Percentiles rank a stretch among this genome's conserved stretches.
Conservation (phyloP, 2,329 filamentous ascomycete genomes). For the Aureobasidium sp. region DNA sequence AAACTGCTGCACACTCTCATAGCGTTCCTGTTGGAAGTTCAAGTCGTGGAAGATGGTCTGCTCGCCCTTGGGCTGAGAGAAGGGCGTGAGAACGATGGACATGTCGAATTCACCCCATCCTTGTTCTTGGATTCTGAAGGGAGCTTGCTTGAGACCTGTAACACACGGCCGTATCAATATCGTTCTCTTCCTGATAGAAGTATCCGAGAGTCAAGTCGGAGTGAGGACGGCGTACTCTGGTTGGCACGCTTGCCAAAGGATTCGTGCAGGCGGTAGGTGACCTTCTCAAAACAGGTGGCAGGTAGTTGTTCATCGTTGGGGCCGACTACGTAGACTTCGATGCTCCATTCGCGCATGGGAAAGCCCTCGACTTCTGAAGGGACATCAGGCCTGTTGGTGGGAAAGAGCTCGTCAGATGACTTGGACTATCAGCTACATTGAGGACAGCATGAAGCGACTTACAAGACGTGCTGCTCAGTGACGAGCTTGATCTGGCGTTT, state of each 20-base stretch:
- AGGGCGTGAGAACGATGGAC: constrained; percentile 71
- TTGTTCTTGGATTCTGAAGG: constrained; percentile 85
- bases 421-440: neutral
- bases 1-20: constrained; percentile 75
- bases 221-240: constrained; percentile 59
- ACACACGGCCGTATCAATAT: neutral
- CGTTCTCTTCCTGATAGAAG: neutral
- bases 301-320: constrained; percentile 77
- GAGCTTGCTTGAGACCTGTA: constrained; percentile 70
- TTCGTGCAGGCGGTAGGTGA: constrained; percentile 85
- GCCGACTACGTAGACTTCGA: constrained; percentile 77
- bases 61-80: constrained; percentile 69
- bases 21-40: constrained; percentile 75
- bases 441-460: constrained; percentile 38
- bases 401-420: neutral
- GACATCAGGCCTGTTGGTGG: constrained; percentile 45
- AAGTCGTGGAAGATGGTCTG: constrained; percentile 77
- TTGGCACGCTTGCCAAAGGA: constrained; percentile 75
- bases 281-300: constrained; percentile 84
- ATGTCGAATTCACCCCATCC: constrained; percentile 99
- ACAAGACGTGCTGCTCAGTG: constrained; percentile 86
- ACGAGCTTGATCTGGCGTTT: constrained; percentile 89
- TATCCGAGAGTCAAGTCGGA: neutral
- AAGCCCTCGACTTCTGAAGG: constrained; percentile 77
- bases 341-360: constrained; percentile 87